Conservation (phyloP, 1,284 basidiomycete genomes). For the Apiotrichum porosum region DNA sequence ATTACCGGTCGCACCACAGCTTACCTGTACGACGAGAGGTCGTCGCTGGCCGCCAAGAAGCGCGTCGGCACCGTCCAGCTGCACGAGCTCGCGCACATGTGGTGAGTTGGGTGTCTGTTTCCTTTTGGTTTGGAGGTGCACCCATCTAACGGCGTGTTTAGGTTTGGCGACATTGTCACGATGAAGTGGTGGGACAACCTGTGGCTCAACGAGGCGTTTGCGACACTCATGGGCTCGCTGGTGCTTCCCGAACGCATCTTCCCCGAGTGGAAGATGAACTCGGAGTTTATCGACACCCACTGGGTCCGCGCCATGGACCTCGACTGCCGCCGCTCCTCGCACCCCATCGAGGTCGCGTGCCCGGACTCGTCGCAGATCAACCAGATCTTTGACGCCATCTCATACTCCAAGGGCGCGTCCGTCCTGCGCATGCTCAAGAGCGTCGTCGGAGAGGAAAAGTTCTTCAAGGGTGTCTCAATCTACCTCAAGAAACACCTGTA, state of each 20-base stretch:
- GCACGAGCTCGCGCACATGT: constrained; percentile 48
- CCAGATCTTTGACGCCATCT: constrained; percentile 80
- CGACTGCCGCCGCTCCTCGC: constrained; percentile 83
- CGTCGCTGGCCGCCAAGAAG: constrained; percentile 73
- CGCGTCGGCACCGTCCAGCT: constrained; percentile 56
- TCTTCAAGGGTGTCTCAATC: constrained; percentile 77
- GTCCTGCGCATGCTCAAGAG: constrained; percentile 88
- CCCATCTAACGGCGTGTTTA: no score
- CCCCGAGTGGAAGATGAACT: constrained; percentile 55
- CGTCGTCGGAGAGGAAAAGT: constrained; percentile 81
- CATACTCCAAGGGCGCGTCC: constrained; percentile 75
- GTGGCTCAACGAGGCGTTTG: constrained; percentile 72
- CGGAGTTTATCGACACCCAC: constrained; percentile 54
- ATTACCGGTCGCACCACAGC: constrained; percentile 83
- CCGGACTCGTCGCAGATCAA: constrained; percentile 79
- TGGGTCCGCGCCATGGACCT: constrained; percentile 62
- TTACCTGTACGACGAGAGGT: constrained; percentile 73
- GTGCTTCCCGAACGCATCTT: constrained; percentile 68
- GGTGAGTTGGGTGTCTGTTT: no score
- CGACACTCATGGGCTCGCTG: constrained; percentile 75
- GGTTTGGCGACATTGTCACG: constrained; percentile 85
- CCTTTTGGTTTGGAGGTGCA: no score
- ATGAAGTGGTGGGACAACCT: constrained; percentile 86
- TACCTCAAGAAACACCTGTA: constrained; percentile 86
- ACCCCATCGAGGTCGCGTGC: constrained; percentile 91